Base-by-base conservation (phyloP, 1,284 basidiomycete genomes). In the Cutaneotrichosporon sp. region DNA sequence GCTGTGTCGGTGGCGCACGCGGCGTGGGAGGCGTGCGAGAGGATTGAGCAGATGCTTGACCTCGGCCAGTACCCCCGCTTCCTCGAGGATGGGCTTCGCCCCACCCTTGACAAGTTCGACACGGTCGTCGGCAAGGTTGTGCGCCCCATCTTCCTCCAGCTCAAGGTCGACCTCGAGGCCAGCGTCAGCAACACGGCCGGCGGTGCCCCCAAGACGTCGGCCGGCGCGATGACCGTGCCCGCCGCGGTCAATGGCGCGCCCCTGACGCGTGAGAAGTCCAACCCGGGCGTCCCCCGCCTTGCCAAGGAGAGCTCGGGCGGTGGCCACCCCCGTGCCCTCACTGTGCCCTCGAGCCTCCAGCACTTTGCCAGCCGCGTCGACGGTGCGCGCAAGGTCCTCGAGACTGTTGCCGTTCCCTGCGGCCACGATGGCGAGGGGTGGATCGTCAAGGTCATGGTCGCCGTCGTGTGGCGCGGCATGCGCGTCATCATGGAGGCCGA, bases 61-160 rank as follows among this genome's bases (percentile, higher is more conserved):
- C 76, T 74, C 7, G 72, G 70, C 27, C 62, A 70, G 24, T 80
- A 76, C 72, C 80, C 80, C 13, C 70, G 73, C 43, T 80, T 79
- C 61, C 78, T 79, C 45, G 83, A 81, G 46, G 87, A 86, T 3
- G 82, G 87, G 2, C 76, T 89, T 10, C 82, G 85, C 62, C 81
- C 83, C 1, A 78, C 85, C 52, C 75, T 91, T 61, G 81, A 83
- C 65, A 76, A 81, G 62, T 84, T 90, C 59, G 84, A 81, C 64
- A 68, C 76, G 31, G 72, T 80, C 20, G 76, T 80, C 38, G 78
- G 77, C 59, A 76, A 76, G 63, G 80, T 81, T 33, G 69, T 80
- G 11, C 79, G 78, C 51, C 79, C 80, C 0, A 54, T 81, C 13
- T 65, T 80, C 54, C 63, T 65, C 16, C 69, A 67, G 8, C 68